Conservation (phyloP, 1,284 basidiomycete genomes). For the Dichomitus squalens region DNA sequence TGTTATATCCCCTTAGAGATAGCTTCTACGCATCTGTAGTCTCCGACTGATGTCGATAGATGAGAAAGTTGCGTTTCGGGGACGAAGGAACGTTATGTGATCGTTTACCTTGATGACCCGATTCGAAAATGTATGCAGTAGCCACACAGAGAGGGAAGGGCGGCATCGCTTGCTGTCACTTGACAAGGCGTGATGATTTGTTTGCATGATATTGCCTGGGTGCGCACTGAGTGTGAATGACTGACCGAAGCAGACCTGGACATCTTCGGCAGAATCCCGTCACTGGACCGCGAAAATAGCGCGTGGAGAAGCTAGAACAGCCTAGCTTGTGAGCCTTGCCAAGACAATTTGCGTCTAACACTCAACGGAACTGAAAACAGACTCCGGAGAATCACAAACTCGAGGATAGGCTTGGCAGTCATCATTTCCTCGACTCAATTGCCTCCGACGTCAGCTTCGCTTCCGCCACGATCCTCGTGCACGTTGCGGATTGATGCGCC, state of each 20-base stretch:
- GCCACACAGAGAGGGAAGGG: too few relatives aligned
- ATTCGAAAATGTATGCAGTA: too few relatives aligned
- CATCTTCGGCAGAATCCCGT: slow-evolving; percentile 16
- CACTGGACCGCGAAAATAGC: slow-evolving; percentile 10
- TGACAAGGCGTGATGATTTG: too few relatives aligned
- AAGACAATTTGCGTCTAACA: background rate
- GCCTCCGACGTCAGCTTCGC: background rate
- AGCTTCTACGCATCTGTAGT: too few relatives aligned
- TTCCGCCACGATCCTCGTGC: background rate
- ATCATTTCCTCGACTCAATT: background rate
- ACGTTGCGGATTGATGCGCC: background rate
- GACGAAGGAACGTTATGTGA: too few relatives aligned
- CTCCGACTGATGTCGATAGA: too few relatives aligned
- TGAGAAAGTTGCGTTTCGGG: too few relatives aligned
- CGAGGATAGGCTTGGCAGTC: background rate
- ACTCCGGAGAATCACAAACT: background rate
- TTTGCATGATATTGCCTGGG: too few relatives aligned
- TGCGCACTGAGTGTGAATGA: background rate
- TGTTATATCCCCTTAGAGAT: too few relatives aligned
- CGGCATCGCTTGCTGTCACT: too few relatives aligned
- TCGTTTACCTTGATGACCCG: too few relatives aligned
- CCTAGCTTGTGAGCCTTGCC: background rate
- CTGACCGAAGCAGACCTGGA: background rate
- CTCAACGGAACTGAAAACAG: background rate
- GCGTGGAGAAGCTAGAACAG: background rate